phyloP scores from a whole-genome alignment of 2,329 filamentous ascomycete genomes.

The Epichloe bromicola region DNA sequence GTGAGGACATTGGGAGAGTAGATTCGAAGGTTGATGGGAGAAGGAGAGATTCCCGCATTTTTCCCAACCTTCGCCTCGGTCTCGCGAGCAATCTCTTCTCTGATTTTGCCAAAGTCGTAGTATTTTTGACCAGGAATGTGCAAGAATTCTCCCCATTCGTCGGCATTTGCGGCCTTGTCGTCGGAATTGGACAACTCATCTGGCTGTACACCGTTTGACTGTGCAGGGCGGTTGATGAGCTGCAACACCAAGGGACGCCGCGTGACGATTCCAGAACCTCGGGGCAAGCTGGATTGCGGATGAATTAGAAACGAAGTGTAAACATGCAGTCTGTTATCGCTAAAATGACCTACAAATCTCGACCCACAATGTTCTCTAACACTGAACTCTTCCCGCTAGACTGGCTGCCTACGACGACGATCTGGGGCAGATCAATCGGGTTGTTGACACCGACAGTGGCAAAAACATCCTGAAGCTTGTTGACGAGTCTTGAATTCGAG shows the following conservation, averaged over 20 bases:
- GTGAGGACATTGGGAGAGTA: conserved; percentile 98
- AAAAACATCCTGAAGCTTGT: conserved; percentile 99
- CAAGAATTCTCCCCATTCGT: conserved; percentile 98
- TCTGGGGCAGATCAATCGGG: conserved; percentile 96
- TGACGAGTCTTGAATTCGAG: conserved; percentile 54
- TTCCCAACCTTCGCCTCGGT: conserved; percentile 92
- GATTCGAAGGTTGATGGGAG: conserved; percentile 94
- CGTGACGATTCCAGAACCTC: conserved; percentile 95
- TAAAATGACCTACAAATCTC: conserved; percentile 72
- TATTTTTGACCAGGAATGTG: conserved; percentile 97
- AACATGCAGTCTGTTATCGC: background rate
- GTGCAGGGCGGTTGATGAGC: conserved; percentile 79
- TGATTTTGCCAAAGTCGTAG: conserved; percentile 94
- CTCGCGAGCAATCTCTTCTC: conserved; percentile 93
- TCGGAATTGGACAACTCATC: conserved; percentile 51
- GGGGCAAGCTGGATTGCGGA: conserved; percentile 56
- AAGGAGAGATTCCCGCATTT: conserved; percentile 92
- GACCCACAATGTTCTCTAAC: conserved; percentile 93
- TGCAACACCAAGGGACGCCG: conserved; percentile 91
- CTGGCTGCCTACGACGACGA: conserved; percentile 95
- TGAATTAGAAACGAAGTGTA: background rate
- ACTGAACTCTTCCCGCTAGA: conserved; percentile 99
- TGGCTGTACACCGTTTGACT: conserved; percentile 60
- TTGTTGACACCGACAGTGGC: conserved; percentile 97
- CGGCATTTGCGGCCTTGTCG: conserved; percentile 79